Base-by-base conservation (phyloP, 441 rosid species). In the Adansonia madagascariensis region DNA sequence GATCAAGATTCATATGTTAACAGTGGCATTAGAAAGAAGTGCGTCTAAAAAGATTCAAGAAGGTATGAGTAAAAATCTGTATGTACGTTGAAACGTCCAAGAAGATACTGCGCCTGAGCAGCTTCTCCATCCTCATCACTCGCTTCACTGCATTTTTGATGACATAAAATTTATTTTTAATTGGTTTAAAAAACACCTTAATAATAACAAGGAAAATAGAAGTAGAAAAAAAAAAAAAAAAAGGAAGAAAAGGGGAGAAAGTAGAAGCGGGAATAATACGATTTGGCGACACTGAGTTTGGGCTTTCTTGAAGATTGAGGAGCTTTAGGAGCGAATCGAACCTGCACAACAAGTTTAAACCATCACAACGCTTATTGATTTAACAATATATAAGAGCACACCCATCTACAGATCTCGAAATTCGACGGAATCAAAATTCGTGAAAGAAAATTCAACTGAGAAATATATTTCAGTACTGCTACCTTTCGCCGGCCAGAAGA, bases 321-420 rank as follows among this genome's bases (percentile, higher is more conserved):
- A 56, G 80, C 80, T 82, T 82, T 88, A 41, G 98, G 97, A 66
- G 44, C 22, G 75, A 85, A 94, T 77, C 84, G 86, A 50, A 77
- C 67, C 97, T 91, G 91, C 78, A 46, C 66, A 31, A 0, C 1
- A 17, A n/a, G 31, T 11, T 6, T 4, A 49, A 56, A 17, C 14
- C 50, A 64, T n/a, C 49, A 24, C 6, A 44, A 44, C 8, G 3
- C 56, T 67, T 14, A 35, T 39, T 64, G 9, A 43, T 6, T 43
- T 9, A 65, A 0, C 53, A 12, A 65, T 14, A 47, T 78, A 64
- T 56, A 44, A 52, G 49, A 35, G 50, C 60, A 41, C 24, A 12
- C 10, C 4, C 78, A 81, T 84, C 77, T 76, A 73, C 57, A 56
- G 71, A 69, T 18, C 75, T 78, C 43, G 71, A 79, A 59, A 47